Evolutionary conservation across 2,329 filamentous ascomycete species (phyloP).

Genomic region (Botrytis pseudocinerea): DNA sequence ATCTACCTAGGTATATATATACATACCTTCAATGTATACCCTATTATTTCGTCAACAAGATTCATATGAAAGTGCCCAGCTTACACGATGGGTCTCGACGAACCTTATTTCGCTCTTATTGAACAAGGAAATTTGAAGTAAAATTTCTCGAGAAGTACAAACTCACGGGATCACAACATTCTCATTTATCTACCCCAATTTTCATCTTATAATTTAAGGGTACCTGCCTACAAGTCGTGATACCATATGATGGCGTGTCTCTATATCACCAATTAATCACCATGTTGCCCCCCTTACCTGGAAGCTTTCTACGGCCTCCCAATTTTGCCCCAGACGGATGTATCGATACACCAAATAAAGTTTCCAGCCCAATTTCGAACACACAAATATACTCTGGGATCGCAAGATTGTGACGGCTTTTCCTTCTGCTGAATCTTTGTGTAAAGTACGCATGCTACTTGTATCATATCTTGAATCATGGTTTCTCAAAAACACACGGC

Average conservation of each 20-base stretch:
- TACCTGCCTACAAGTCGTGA: slow-evolving; percentile 20
- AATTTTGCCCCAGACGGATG: slow-evolving; percentile 1
- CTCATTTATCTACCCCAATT: slow-evolving; percentile 15
- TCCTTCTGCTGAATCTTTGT: background rate
- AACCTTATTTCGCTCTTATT: background rate
- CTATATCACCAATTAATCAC: background rate
- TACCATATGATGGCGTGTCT: slow-evolving; percentile 1
- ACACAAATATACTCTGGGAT: background rate
- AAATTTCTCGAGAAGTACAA: background rate
- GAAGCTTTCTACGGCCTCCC: background rate
- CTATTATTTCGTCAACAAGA: background rate
- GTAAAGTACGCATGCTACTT: slow-evolving; percentile 5
- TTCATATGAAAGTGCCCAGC: background rate
- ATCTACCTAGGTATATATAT: background rate
- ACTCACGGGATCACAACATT: slow-evolving; percentile 23
- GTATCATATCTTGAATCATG: background rate
- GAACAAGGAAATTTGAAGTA: background rate
- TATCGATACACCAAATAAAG: slow-evolving; percentile 14
- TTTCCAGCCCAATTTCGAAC: slow-evolving; percentile 15
- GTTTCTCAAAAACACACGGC: slow-evolving; percentile 12
- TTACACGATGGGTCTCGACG: background rate
- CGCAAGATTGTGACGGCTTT: background rate
- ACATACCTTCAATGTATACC: background rate
- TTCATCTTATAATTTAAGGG: slow-evolving; percentile 16
- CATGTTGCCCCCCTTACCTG: background rate